phyloP scores from a whole-genome alignment of 129 eudicot genomes.

The Deinandra increscens region DNA sequence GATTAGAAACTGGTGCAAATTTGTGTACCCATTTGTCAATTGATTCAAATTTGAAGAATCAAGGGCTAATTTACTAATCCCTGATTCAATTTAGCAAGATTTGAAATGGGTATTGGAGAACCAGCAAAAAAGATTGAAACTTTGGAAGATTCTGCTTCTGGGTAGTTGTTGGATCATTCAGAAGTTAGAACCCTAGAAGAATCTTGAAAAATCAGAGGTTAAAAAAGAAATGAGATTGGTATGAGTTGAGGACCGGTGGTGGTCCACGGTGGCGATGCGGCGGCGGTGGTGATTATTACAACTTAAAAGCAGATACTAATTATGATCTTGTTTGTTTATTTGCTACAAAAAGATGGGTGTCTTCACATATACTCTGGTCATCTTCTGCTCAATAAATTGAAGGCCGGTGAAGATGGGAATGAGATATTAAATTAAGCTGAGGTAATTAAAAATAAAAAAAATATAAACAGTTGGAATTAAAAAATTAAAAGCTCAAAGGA shows the following conservation, averaged over 20 bases:
- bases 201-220: slow-evolving; percentile 18
- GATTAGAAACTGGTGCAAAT: slow-evolving; percentile 17
- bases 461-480: not conserved
- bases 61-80: slow-evolving; percentile 4
- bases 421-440: slow-evolving; percentile 11
- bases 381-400: slow-evolving; percentile 10
- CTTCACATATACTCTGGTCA: slow-evolving; percentile 53
- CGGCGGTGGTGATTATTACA: slow-evolving; percentile 20
- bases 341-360: slow-evolving; percentile 36
- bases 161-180: slow-evolving; percentile 16
- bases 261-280: slow-evolving; percentile 31
- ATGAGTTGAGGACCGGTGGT: slow-evolving; percentile 35
- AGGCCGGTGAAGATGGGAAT: slow-evolving; percentile 28
- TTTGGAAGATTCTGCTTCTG: slow-evolving; percentile 18
- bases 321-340: slow-evolving; percentile 27
- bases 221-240: slow-evolving; percentile 19
- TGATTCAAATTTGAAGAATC: slow-evolving; percentile 18
- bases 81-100: slow-evolving; percentile 10
- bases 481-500: not conserved
- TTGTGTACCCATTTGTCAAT: slow-evolving; percentile 19
- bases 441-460: not conserved
- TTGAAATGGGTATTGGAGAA: slow-evolving; percentile 27
- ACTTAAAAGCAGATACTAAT: slow-evolving; percentile 26
- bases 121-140: slow-evolving; percentile 2
- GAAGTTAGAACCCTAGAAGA: slow-evolving; percentile 29